Conservation (phyloP, 2,329 filamentous ascomycete genomes). For the Cryoendolithus antarcticus region DNA sequence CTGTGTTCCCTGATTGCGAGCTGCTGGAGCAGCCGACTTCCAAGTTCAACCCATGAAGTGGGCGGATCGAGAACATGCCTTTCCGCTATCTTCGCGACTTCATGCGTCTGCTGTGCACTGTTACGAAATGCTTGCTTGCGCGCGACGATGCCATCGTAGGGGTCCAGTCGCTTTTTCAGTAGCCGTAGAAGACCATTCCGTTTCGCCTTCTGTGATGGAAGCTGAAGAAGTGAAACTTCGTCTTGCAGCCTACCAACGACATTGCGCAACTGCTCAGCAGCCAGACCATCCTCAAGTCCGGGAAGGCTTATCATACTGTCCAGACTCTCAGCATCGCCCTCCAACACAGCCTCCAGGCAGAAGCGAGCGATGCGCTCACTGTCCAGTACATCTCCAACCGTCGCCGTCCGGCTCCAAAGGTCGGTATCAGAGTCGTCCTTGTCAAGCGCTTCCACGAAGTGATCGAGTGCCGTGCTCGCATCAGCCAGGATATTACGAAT, state of each 20-base stretch:
- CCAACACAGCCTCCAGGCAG: constrained; percentile 51
- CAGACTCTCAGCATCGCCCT: constrained; percentile 46
- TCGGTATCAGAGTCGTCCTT: constrained; percentile 54
- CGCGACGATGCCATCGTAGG: constrained; percentile 34
- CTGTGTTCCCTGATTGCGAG: no score
- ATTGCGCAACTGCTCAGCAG: constrained; percentile 37
- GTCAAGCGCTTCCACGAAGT: constrained; percentile 51
- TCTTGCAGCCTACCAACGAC: constrained; percentile 42
- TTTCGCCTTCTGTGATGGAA: constrained; percentile 37
- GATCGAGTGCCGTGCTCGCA: constrained; percentile 34
- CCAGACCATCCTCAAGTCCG: constrained; percentile 45
- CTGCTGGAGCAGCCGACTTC: no score
- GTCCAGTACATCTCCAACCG: constrained; percentile 44
- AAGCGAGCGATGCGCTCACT: constrained; percentile 48
- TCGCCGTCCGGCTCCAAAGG: constrained; percentile 49
- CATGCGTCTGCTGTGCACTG: no score
- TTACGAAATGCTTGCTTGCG: background rate
- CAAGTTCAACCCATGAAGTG: no score
- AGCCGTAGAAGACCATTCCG: constrained; percentile 38
- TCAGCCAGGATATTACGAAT: constrained; percentile 20
- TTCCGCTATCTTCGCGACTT: no score
- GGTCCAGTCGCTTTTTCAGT: constrained; percentile 42
- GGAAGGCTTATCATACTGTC: constrained; percentile 43
- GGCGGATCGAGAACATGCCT: no score
- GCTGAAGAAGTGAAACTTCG: constrained; percentile 40